Conservation (phyloP, 805 yeast species). For the Sporopachydermia quercuum region DNA sequence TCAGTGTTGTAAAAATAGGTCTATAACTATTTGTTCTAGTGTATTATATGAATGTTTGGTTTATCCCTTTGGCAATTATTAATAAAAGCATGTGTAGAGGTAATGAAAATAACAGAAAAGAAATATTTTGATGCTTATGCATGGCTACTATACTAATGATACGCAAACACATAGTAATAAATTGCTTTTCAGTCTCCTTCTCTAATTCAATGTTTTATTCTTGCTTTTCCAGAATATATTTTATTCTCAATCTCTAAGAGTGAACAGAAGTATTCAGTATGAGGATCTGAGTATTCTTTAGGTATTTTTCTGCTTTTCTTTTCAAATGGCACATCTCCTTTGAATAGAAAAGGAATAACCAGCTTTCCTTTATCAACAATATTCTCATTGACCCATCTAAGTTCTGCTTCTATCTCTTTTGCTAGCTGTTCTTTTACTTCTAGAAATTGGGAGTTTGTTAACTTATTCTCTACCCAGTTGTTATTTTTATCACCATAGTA, state of each 20-base stretch:
- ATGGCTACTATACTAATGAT: no score
- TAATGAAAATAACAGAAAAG: no score
- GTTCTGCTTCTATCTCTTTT: conserved; percentile 9
- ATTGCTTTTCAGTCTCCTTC: no score
- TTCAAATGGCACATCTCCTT: not conserved
- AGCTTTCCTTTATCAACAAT: conserved; percentile 12
- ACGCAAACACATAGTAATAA: no score
- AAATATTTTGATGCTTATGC: no score
- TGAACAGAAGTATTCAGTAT: conserved; percentile 15
- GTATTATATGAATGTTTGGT: no score
- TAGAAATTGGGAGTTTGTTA: not conserved
- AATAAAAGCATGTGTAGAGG: no score
- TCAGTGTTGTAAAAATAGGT: no score
- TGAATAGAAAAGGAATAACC: conserved; percentile 12
- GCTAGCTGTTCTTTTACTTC: conserved; percentile 4
- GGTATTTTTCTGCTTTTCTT: conserved; percentile 8
- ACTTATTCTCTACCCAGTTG: no score
- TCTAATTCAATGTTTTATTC: no score
- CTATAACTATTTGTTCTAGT: no score
- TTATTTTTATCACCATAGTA: not conserved
- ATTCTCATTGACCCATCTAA: conserved; percentile 17
- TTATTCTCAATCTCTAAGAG: conserved; percentile 12
- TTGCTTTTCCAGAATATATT: conserved; percentile 6
- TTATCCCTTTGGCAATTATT: no score
- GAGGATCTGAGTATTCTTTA: conserved; percentile 11